These are phyloP conservation scores for Acanthamoeba lenticulata DNA, from an alignment of 208 protist genomes.

Conservation along the genomic window DNA sequence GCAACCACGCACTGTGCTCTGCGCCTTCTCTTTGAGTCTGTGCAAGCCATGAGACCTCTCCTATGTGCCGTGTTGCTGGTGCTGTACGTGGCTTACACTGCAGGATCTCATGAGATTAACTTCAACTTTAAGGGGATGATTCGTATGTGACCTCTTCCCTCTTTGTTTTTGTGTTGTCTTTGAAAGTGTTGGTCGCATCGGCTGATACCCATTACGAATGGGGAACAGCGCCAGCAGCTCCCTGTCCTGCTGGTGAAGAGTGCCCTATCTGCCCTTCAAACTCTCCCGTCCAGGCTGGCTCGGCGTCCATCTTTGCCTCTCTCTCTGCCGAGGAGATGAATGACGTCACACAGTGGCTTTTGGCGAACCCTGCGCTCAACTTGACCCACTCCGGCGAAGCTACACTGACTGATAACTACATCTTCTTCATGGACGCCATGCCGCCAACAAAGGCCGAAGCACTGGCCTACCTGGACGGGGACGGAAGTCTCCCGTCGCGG, in stretches of 20 bases:
- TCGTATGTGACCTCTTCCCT: neutral
- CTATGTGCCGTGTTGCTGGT: too few species aligned
- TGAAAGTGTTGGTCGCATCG: too few species aligned
- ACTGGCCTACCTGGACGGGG: conserved; percentile 17
- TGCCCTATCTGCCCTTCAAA: neutral
- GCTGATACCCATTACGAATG: too few species aligned
- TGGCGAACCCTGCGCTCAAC: neutral
- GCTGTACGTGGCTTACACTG: too few species aligned
- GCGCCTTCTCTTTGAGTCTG: too few species aligned
- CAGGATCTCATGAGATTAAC: too few species aligned
- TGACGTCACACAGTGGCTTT: neutral
- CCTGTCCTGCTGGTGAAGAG: neutral
- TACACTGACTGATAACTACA: neutral
- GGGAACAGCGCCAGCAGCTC: too few species aligned
- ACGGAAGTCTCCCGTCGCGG: neutral
- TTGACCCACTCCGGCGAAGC: neutral
- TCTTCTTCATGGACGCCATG: neutral
- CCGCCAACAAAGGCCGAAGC: conserved; percentile 1
- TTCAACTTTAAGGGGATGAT: conserved; percentile 44
- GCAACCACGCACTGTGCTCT: too few species aligned
- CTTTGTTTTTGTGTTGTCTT: too few species aligned
- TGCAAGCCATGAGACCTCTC: too few species aligned
- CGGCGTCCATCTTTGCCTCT: neutral
- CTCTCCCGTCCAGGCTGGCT: neutral
- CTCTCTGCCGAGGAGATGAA: neutral